phyloP scores from a whole-genome alignment of 2,329 filamentous ascomycete species.

The Annulohypoxylon truncatum region DNA sequence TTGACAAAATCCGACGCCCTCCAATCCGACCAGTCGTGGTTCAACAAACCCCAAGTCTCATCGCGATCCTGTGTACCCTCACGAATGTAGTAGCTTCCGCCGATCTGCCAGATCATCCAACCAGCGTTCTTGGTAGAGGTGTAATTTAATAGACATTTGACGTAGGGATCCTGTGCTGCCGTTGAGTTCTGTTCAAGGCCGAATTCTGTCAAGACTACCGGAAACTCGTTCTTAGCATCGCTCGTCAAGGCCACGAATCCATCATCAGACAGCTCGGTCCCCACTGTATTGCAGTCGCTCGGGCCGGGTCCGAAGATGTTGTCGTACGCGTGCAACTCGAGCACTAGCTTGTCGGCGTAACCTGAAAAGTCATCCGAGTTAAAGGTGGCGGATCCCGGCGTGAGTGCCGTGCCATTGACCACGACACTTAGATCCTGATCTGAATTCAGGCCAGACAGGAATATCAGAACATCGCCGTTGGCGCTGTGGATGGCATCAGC shows the following conservation, averaged over 20 bases:
- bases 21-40: slow-evolving; percentile 65
- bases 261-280: slow-evolving; percentile 57
- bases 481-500: slow-evolving; percentile 62
- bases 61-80: slow-evolving; percentile 64
- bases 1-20: slow-evolving; percentile 56
- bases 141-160: slow-evolving; percentile 62
- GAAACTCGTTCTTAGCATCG: slow-evolving; percentile 55
- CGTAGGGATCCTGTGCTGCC: slow-evolving; percentile 61
- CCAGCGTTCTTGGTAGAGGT: slow-evolving; percentile 61
- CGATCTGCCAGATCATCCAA: slow-evolving; percentile 69
- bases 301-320: slow-evolving; percentile 52
- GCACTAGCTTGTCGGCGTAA: slow-evolving; percentile 65
- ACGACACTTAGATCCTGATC: slow-evolving; percentile 65
- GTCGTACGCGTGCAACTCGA: slow-evolving; percentile 71
- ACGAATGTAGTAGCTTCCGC: slow-evolving; percentile 68
- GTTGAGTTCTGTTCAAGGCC: slow-evolving; percentile 62
- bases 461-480: slow-evolving; percentile 64
- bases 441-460: slow-evolving; percentile 68
- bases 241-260: slow-evolving; percentile 63
- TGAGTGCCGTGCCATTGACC: slow-evolving; percentile 59
- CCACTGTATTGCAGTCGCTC: slow-evolving; percentile 59
- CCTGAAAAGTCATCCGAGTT: slow-evolving; percentile 58
- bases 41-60: slow-evolving; percentile 67
- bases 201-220: slow-evolving; percentile 65
- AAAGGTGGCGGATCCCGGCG: slow-evolving; percentile 59